Conservation (phyloP, 106 monocot species). For the Dendrobium chrysotoxum region DNA sequence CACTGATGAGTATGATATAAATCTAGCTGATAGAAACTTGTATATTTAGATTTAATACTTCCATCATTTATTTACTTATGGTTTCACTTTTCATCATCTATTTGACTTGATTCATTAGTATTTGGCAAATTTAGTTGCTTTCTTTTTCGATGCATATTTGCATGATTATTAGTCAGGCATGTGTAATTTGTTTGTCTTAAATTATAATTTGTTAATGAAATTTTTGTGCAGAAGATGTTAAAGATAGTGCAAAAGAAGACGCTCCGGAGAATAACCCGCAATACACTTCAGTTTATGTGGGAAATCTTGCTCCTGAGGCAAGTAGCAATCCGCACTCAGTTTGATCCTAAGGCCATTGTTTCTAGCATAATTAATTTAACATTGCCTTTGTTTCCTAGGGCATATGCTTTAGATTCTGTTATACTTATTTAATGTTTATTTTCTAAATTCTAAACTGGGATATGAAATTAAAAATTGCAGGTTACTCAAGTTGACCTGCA, state of each 20-base stretch:
- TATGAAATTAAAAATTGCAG: constrained; percentile 17
- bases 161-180: too few species aligned
- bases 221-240: constrained; percentile 36
- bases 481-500: constrained; percentile 71
- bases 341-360: neutral
- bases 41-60: too few species aligned
- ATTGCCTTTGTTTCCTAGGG: neutral
- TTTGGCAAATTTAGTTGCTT: too few species aligned
- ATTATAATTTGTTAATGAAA: too few species aligned
- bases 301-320: constrained; percentile 76
- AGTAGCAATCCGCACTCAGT: neutral
- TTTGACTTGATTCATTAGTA: too few species aligned
- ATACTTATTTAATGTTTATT: neutral
- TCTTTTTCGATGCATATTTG: too few species aligned
- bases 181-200: too few species aligned
- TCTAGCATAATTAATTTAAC: neutral
- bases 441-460: neutral
- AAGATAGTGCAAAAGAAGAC: constrained; percentile 38
- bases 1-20: too few species aligned
- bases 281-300: constrained; percentile 85
- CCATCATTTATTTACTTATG: too few species aligned
- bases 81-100: too few species aligned
- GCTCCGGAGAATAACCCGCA: constrained; percentile 74
- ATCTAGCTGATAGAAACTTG: too few species aligned
- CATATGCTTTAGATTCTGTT: neutral